Conservation (phyloP, 345 rosid genomes). For the Eucalyptus virginea region DNA sequence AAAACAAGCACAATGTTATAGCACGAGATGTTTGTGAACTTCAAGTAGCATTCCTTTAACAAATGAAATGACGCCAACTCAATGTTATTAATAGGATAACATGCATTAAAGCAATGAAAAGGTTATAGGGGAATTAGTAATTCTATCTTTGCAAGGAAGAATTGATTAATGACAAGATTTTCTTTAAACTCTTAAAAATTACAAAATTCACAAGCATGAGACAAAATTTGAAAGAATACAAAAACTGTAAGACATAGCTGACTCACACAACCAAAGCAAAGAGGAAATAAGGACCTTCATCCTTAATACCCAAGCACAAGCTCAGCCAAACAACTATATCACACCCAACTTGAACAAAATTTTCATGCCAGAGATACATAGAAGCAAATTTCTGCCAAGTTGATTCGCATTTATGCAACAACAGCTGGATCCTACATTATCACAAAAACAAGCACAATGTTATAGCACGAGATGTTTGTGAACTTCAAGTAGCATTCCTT, state of each 20-base stretch:
- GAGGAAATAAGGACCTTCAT: background rate
- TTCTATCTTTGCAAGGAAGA: background rate
- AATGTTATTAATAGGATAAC: background rate
- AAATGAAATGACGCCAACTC: background rate
- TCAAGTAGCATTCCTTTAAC: background rate
- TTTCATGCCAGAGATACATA: background rate
- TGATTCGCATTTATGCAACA: slow-evolving; percentile 34
- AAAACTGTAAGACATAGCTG: background rate
- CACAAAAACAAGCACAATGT: background rate
- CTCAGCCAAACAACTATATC: background rate
- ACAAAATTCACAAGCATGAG: background rate
- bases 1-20: background rate
- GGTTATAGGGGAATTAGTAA: background rate
- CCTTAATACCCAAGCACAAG: background rate
- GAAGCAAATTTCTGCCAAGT: background rate
- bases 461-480: background rate
- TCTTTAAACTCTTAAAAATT: background rate
- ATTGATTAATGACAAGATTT: background rate
- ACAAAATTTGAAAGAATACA: background rate
- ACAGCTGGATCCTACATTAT: slow-evolving; percentile 64
- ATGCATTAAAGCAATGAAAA: background rate
- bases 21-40: background rate
- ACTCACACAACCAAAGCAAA: background rate
- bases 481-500: background rate
- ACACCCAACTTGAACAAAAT: background rate